Evolutionary conservation across 2,329 filamentous ascomycete species (phyloP).

Genomic region (Pseudocercospora fuligena): DNA sequence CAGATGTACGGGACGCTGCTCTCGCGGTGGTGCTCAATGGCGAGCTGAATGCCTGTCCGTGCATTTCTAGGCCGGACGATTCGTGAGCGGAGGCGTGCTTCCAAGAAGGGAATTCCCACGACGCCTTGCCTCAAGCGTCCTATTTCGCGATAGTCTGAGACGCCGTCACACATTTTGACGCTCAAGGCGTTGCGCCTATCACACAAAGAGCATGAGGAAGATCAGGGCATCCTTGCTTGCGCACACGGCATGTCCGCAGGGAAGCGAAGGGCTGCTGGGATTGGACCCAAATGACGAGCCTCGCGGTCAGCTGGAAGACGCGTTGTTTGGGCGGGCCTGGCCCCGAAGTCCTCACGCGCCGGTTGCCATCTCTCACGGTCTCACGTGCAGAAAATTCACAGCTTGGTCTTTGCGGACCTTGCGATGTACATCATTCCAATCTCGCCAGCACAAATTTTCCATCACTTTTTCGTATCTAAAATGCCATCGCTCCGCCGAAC

Average conservation of each 20-base stretch:
- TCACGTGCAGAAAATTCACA: slow-evolving; percentile 9
- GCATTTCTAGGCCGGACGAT: not conserved
- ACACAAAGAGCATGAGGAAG: not conserved
- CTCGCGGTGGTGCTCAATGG: not conserved
- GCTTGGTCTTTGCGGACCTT: slow-evolving; percentile 2
- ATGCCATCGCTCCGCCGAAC: slow-evolving; percentile 7
- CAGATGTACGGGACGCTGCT: not conserved
- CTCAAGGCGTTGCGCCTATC: slow-evolving; percentile 3
- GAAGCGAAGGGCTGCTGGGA: slow-evolving; percentile 2
- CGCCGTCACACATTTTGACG: slow-evolving; percentile 1
- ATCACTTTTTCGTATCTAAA: not conserved
- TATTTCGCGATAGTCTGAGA: slow-evolving; percentile 2
- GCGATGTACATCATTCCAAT: slow-evolving; percentile 9
- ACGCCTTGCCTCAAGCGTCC: slow-evolving; percentile 2
- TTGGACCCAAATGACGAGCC: not conserved
- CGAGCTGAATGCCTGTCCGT: not conserved
- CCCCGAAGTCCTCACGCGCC: slow-evolving; percentile 4
- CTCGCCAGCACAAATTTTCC: slow-evolving; percentile 2
- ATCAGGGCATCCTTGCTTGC: slow-evolving; percentile 13
- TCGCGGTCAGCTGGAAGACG: slow-evolving; percentile 2
- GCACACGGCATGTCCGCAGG: slow-evolving; percentile 7
- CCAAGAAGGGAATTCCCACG: slow-evolving; percentile 1
- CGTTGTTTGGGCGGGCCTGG: slow-evolving; percentile 7
- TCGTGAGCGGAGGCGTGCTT: not conserved
- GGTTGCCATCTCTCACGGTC: not conserved